Evolutionary conservation across 805 yeast species (phyloP).

Genomic region (Sungouiella thailandica): DNA sequence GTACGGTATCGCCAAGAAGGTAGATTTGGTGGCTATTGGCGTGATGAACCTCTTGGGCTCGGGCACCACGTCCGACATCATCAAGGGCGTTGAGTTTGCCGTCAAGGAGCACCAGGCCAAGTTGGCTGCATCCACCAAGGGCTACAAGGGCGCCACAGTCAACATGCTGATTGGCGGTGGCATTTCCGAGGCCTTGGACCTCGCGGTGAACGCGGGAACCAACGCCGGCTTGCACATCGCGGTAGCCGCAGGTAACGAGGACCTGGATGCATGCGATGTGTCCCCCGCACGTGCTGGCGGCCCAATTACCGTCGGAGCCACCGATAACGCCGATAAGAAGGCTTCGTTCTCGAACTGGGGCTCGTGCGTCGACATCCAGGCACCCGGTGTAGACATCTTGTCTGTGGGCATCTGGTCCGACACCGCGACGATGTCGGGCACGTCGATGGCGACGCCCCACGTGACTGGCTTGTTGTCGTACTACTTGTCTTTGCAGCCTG

Average conservation of each 20-base stretch:
- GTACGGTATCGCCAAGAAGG: slow-evolving; percentile 82
- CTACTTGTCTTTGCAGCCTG: slow-evolving; percentile 30
- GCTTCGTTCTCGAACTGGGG: slow-evolving; percentile 97
- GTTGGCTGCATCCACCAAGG: slow-evolving; percentile 48
- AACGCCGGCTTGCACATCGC: slow-evolving; percentile 86
- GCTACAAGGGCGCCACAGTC: slow-evolving; percentile 80
- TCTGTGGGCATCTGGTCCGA: slow-evolving; percentile 34
- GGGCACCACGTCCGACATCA: slow-evolving; percentile 78
- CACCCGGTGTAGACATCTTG: slow-evolving; percentile 88
- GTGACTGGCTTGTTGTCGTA: slow-evolving; percentile 64
- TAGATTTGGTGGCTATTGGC: slow-evolving; percentile 75
- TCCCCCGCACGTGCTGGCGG: slow-evolving; percentile 87
- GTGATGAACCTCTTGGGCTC: slow-evolving; percentile 79
- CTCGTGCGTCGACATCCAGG: slow-evolving; percentile 91
- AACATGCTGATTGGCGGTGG: slow-evolving; percentile 97
- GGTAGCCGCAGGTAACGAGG: slow-evolving; percentile 95
- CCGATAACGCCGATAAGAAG: slow-evolving; percentile 81
- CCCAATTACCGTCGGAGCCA: slow-evolving; percentile 93
- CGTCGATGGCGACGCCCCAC: slow-evolving; percentile 78
- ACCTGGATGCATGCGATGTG: slow-evolving; percentile 85
- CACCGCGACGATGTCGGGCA: slow-evolving; percentile 49
- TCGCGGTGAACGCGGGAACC: slow-evolving; percentile 88
- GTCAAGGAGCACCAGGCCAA: slow-evolving; percentile 64
- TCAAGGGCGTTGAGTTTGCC: slow-evolving; percentile 81
- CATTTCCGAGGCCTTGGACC: slow-evolving; percentile 77